Conservation (phyloP, 73 alveolate genomes). For the Effrenium voratum region DNA sequence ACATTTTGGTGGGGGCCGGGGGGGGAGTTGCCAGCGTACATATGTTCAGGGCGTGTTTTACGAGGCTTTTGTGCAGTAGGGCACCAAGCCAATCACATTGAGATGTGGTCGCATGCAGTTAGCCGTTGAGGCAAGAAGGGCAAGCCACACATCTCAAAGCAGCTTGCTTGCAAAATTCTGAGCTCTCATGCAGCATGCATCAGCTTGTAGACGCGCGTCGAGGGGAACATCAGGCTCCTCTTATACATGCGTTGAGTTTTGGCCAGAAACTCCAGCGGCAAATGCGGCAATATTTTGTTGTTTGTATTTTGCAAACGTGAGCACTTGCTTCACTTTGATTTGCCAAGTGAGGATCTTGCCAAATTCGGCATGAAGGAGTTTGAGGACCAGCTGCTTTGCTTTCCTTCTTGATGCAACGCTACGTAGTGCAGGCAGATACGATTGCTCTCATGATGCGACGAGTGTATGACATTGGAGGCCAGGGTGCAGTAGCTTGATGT, state of each 20-base stretch:
- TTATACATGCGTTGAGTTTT: slow-evolving; percentile 57
- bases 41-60: no score
- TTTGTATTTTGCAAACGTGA: background rate
- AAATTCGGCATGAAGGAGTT: slow-evolving; percentile 98
- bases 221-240: slow-evolving; percentile 18
- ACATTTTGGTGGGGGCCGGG: no score
- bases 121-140: slow-evolving; percentile 74
- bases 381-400: slow-evolving; percentile 86
- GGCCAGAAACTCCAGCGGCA: slow-evolving; percentile 45
- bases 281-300: background rate
- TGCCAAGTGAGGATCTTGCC: slow-evolving; percentile 96
- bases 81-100: no score
- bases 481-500: background rate
- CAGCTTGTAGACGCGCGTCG: background rate
- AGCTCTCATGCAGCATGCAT: background rate
- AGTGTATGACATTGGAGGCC: slow-evolving; percentile 98
- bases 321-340: background rate
- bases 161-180: background rate
- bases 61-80: background rate
- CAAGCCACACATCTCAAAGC: slow-evolving; percentile 54
- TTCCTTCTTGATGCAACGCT: background rate
- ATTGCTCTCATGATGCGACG: slow-evolving; percentile 98
- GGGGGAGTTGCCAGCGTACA: background rate
- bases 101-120: no score
- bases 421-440: slow-evolving; percentile 95